Base-by-base conservation (phyloP, 2,329 filamentous ascomycete genomes). In the Coniochaeta pulveracea region DNA sequence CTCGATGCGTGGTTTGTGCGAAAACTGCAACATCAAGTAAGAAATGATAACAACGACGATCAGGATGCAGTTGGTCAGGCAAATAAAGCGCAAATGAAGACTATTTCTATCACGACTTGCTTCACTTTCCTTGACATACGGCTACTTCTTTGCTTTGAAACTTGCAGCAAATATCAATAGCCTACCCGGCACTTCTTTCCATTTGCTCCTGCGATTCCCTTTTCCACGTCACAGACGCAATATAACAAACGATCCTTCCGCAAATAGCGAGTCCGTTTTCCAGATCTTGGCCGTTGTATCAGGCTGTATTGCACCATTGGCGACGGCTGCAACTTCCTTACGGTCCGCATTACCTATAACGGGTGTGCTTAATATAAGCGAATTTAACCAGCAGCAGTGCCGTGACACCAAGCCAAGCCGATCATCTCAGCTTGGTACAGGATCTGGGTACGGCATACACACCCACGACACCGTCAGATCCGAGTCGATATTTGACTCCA, bases 331-430 rank as follows among this genome's bases (percentile, higher is more conserved):
- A 30, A 34, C 10, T 18, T 11, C 23, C 33, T 19, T 16, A 26
- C 33, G 37, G 32, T 41, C 44, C 44, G 41, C 33, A 37, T 39
- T 47, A 43, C 46, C 44, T 36, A 42, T 33, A 38, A 23, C 19
- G 42, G 43, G 32, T 38, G 32, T 23, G 19, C 15, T 25, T 33
- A 37, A 37, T 37, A 37, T 37, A 37, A 23, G 24, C 21, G n/a
- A 22, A 30, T 30, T 26, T 37, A 28, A 23, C 33, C 16, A 7
- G 23, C n/a, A 31, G 15, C 18, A 33, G 10, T 16, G 16, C 21
- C 27, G 10, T 27, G 19, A 10, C 33, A 14, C 16, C 14, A 36
- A 34, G 35, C 23, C 35, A 34, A 15, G 27, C 22, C 10, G 6
- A 14, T 18, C 14, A 21, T 19, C 14, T 32, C 12, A 14, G 17